Percentiles rank a stretch among this genome's conserved stretches.
Conservation (phyloP, 1,139 yeast genomes). For the Taphrina pruni region DNA sequence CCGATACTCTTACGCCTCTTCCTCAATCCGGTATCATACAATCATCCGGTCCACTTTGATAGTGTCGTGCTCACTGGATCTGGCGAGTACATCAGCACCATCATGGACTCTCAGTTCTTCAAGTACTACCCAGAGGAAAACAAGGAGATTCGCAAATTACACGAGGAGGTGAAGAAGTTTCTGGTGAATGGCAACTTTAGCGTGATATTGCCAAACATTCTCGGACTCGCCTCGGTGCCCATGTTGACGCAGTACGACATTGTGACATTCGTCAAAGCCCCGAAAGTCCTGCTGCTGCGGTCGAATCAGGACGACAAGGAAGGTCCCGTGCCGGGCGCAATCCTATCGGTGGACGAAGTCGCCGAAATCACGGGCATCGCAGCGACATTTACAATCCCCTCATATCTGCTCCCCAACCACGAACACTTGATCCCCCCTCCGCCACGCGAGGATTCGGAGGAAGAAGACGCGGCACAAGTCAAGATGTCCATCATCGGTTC, state of each 20-base stretch:
- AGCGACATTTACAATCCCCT: constrained; percentile 26
- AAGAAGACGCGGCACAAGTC: constrained; percentile 20
- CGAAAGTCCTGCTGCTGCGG: constrained; percentile 6
- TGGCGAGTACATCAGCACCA: constrained; percentile 25
- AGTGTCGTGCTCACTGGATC: constrained; percentile 20
- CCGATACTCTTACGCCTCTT: constrained; percentile 34
- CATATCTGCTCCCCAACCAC: constrained; percentile 33
- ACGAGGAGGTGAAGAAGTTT: constrained; percentile 15
- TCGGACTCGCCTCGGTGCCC: constrained; percentile 32
- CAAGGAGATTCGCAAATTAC: constrained; percentile 26
- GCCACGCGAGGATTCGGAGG: constrained; percentile 7
- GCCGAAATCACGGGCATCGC: constrained; percentile 16
- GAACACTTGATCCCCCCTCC: constrained; percentile 28
- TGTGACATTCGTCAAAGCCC: constrained; percentile 26
- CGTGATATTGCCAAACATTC: constrained; percentile 24
- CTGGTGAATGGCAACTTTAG: constrained; percentile 33
- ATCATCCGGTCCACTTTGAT: constrained; percentile 32
- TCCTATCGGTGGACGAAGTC: constrained; percentile 17
- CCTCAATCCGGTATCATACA: constrained; percentile 31
- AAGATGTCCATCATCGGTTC: constrained; percentile 29
- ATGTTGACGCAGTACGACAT: constrained; percentile 30
- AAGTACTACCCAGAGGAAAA: constrained; percentile 37
- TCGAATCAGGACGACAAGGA: constrained; percentile 1
- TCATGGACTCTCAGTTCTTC: constrained; percentile 25
- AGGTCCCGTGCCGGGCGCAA: not conserved